Evolutionary conservation across 164 flowering plant species (phyloP).

Genomic region (Umbellularia californica): DNA sequence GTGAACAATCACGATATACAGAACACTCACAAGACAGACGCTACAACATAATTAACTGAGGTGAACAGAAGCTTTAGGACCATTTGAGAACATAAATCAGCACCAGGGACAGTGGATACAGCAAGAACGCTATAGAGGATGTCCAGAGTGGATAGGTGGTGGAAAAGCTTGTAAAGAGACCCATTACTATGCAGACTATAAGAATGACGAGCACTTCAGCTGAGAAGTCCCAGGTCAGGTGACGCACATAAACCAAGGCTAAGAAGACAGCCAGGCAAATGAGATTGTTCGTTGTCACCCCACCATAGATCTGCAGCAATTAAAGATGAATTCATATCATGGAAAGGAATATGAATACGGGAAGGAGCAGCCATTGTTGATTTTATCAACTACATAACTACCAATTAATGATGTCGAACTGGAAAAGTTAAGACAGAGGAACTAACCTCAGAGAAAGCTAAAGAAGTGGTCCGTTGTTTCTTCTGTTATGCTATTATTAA

Average conservation of each 20-base stretch:
- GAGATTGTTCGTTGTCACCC: constrained; percentile 65
- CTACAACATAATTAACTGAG: too few relatives aligned
- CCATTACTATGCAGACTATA: constrained; percentile 59
- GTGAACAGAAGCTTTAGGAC: constrained; percentile 34
- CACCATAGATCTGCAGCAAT: constrained; percentile 63
- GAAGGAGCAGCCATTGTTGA: too few relatives aligned
- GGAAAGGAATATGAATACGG: neutral
- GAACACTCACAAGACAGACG: too few relatives aligned
- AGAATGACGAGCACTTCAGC: constrained; percentile 67
- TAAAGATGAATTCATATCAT: neutral
- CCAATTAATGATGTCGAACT: too few relatives aligned
- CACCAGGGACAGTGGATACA: constrained; percentile 65
- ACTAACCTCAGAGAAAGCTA: constrained; percentile 85
- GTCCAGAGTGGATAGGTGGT: constrained; percentile 81
- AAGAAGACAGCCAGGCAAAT: constrained; percentile 66
- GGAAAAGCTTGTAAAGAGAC: constrained; percentile 60
- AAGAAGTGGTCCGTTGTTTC: constrained; percentile 57
- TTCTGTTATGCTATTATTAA: too few relatives aligned
- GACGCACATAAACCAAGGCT: constrained; percentile 57
- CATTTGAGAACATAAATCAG: constrained; percentile 64
- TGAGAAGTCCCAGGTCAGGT: constrained; percentile 78
- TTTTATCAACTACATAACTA: too few relatives aligned
- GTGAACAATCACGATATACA: too few relatives aligned
- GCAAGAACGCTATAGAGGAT: constrained; percentile 41
- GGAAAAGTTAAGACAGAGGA: neutral